Evolutionary conservation across 305 asterid species (phyloP).

Genomic region (Solanum hybrid): DNA sequence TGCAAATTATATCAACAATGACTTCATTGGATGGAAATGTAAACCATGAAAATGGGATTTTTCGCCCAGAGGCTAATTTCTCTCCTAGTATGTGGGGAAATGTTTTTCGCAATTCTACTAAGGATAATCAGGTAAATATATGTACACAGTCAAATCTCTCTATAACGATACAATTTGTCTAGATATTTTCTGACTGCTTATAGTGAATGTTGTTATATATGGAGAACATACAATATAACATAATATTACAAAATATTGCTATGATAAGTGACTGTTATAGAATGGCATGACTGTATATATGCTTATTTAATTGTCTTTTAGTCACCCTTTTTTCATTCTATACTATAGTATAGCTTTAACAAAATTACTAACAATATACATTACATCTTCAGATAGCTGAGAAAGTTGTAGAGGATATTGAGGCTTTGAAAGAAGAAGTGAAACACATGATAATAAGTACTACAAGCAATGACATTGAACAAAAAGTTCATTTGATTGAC

Average conservation of each 20-base stretch:
- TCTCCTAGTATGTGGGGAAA: not conserved
- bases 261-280: not conserved
- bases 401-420: not conserved
- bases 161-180: not conserved
- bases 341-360: not conserved
- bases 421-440: slow-evolving; percentile 13
- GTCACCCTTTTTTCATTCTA: not conserved
- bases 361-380: not conserved
- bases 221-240: not conserved
- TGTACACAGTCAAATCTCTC: not conserved
- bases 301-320: not conserved
- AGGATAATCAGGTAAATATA: not conserved
- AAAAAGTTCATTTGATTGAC: slow-evolving; percentile 21
- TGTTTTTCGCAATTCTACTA: not conserved
- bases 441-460: slow-evolving; percentile 5
- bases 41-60: not conserved
- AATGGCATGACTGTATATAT: not conserved
- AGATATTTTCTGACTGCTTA: not conserved
- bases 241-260: not conserved
- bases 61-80: not conserved
- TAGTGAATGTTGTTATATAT: not conserved
- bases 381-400: not conserved
- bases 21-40: not conserved
- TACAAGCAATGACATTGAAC: not conserved
- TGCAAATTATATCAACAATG: not conserved